Percentiles rank a stretch among this genome's conserved stretches.
phyloP scores from a whole-genome alignment of 176 grass and related monocot species.

The Poa pratensis region DNA sequence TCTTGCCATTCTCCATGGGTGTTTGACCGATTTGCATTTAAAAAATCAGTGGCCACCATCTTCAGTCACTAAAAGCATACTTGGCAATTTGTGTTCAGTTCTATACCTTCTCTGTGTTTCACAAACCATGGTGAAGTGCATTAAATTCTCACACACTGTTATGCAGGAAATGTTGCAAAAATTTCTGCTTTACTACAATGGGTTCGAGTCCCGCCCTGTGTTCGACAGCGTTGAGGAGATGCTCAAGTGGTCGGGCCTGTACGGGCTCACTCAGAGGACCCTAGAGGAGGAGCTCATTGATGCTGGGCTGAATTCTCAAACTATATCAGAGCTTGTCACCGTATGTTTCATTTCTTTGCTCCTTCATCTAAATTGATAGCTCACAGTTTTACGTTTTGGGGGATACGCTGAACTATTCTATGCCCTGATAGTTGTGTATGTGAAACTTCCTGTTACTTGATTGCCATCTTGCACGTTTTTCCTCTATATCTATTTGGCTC shows the following conservation, averaged over 20 bases:
- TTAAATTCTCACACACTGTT: not conserved
- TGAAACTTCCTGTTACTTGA: not conserved
- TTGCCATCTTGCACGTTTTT: not conserved
- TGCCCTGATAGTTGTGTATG: not conserved
- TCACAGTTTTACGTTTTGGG: not conserved
- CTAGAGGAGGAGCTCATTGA: conserved; percentile 49
- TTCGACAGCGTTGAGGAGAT: conserved; percentile 84
- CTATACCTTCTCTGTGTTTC: not conserved
- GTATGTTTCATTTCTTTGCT: conserved; percentile 41
- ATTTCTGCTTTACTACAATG: conserved; percentile 75
- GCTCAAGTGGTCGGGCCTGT: conserved; percentile 84
- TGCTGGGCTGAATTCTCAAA: conserved; percentile 60
- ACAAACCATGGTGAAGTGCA: not conserved
- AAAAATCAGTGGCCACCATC: no score
- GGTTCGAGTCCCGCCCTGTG: conserved; percentile 61
- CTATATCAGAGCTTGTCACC: conserved; percentile 81
- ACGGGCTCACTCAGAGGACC: conserved; percentile 66
- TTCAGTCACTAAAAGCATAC: no score
- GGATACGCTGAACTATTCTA: not conserved
- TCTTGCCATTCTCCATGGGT: no score
- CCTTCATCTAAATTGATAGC: not conserved
- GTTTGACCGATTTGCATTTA: no score
- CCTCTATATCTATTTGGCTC: not conserved
- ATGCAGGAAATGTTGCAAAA: conserved; percentile 69
- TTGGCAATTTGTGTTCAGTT: no score